phyloP scores from a whole-genome alignment of 2,329 filamentous ascomycete species.

The Colletotrichum spaethianum region DNA sequence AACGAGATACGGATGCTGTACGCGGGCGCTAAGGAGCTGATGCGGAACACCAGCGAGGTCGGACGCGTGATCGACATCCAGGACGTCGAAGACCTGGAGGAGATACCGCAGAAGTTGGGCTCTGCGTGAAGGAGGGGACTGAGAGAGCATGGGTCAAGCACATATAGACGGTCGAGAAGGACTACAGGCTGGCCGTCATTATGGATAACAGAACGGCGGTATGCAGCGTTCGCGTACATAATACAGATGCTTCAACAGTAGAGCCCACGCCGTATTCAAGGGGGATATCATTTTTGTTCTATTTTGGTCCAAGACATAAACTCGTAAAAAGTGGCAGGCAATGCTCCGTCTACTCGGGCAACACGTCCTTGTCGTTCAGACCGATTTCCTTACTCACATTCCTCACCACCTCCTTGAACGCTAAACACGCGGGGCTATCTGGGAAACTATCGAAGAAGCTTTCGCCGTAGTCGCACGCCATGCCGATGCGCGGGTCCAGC shows the following conservation, averaged over 20 bases:
- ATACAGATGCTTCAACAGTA: slow-evolving; percentile 18
- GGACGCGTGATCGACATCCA: slow-evolving; percentile 88
- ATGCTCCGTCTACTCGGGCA: slow-evolving; percentile 55
- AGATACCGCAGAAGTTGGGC: slow-evolving; percentile 78
- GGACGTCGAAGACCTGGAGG: slow-evolving; percentile 83
- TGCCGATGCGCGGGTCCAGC: slow-evolving; percentile 92
- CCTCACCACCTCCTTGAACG: slow-evolving; percentile 85
- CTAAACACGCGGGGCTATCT: slow-evolving; percentile 90
- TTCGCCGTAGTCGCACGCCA: slow-evolving; percentile 97
- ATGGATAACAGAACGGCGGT: neutral
- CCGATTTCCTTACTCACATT: slow-evolving; percentile 77
- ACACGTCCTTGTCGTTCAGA: slow-evolving; percentile 68
- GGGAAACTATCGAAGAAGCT: slow-evolving; percentile 96
- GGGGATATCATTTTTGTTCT: slow-evolving; percentile 28
- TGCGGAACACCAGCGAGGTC: slow-evolving; percentile 94
- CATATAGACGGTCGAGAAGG: slow-evolving; percentile 12
- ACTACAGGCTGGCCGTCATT: slow-evolving; percentile 5
- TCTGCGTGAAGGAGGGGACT: slow-evolving; percentile 44
- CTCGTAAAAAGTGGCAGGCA: neutral
- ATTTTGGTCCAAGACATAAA: neutral
- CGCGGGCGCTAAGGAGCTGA: slow-evolving; percentile 94
- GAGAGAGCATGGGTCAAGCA: neutral
- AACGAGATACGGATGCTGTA: slow-evolving; percentile 92
- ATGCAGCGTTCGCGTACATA: slow-evolving; percentile 32
- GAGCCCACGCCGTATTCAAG: neutral